Base-by-base conservation (phyloP, 257 asterid genomes). In the Thymus quinquecostatus region DNA sequence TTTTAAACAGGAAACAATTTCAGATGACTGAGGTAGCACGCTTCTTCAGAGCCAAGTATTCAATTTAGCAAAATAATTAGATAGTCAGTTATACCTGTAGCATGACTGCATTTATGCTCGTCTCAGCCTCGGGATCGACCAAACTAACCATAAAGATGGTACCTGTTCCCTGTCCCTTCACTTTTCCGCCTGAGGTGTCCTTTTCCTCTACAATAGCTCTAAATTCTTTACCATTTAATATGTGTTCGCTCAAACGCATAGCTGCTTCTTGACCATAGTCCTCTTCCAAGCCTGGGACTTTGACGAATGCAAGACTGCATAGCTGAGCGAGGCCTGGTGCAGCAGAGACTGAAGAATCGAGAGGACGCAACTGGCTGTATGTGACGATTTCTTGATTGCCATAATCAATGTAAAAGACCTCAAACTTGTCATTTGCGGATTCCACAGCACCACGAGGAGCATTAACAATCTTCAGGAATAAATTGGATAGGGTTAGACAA, bases 151-250 rank as follows among this genome's bases (percentile, higher is more conserved):
- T 56, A 33, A 86, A 82, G 65, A 95, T 40, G 12, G 90, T 80
- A n/a, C 99, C 98, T 8, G 98, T 89, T 71, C 99, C 99, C 82
- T 95, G 97, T 28, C 97, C 99, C 66, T 89, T 95, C n/a, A 83
- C 96, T 82, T 95, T 92, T 36, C 98, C 99, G 3, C 85, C 94
- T 7, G 98, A 89, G 27, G 88, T 66, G 80, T 92, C 97, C 69
- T 77, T 87, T 9, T 95, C 99, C 82, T 92, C 98, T 0, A 92
- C 77, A 59, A 89, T 71, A 12, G 97, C 96, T 83, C 30, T 80
- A 43, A 87, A 89, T 80, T 92, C 98, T 81, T 92, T 88, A 59
- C 82, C 38, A 65, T 86, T 80, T 2, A 92, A 77, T 34, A 89
- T 61, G 77, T 79, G 90, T 64, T 89, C 96, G 6, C 94, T 88